Evolutionary conservation across 1,284 basidiomycete species (phyloP).

Genomic region (Trametes hirsuta): DNA sequence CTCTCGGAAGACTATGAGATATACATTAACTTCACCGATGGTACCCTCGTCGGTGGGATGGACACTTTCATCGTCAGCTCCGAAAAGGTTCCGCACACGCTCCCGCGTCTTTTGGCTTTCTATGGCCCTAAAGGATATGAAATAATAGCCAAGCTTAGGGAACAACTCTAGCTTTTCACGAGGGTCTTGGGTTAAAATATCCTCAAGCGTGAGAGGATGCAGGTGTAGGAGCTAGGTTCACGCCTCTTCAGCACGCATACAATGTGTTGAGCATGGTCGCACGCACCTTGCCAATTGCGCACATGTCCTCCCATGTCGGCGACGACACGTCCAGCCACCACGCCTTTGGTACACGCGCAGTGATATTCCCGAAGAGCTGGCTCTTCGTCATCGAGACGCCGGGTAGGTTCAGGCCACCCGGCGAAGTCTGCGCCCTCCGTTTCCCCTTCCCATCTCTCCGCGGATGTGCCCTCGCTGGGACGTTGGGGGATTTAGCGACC

Average conservation of each 20-base stretch:
- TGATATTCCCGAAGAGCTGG: slow-evolving; percentile 2
- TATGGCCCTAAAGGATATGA: slow-evolving; percentile 87
- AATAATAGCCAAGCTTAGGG: slow-evolving; percentile 90
- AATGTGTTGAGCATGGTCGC: not conserved
- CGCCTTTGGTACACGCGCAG: slow-evolving; percentile 40
- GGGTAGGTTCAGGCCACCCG: not conserved
- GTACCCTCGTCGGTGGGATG: slow-evolving; percentile 44
- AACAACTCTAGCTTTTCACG: slow-evolving; percentile 94
- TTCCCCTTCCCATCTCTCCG: slow-evolving; percentile 42
- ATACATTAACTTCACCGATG: slow-evolving; percentile 84
- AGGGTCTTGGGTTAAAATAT: slow-evolving; percentile 93
- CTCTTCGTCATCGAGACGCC: slow-evolving; percentile 6
- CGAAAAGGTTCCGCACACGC: slow-evolving; percentile 37
- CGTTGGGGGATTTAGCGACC: slow-evolving; percentile 3
- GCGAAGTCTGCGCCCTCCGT: slow-evolving; percentile 21
- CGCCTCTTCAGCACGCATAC: not conserved
- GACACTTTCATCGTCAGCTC: slow-evolving; percentile 29
- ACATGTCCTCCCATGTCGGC: slow-evolving; percentile 90
- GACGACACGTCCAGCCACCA: slow-evolving; percentile 96
- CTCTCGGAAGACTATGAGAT: slow-evolving; percentile 88
- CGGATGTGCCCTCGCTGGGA: not conserved
- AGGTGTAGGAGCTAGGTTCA: slow-evolving; percentile 74
- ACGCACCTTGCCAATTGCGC: slow-evolving; percentile 81
- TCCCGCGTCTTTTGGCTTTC: slow-evolving; percentile 58
- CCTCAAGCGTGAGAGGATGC: slow-evolving; percentile 93